These are phyloP conservation scores for Xylaria telfairii DNA, from an alignment of 495 filamentous ascomycete species.

Conservation along the genomic window DNA sequence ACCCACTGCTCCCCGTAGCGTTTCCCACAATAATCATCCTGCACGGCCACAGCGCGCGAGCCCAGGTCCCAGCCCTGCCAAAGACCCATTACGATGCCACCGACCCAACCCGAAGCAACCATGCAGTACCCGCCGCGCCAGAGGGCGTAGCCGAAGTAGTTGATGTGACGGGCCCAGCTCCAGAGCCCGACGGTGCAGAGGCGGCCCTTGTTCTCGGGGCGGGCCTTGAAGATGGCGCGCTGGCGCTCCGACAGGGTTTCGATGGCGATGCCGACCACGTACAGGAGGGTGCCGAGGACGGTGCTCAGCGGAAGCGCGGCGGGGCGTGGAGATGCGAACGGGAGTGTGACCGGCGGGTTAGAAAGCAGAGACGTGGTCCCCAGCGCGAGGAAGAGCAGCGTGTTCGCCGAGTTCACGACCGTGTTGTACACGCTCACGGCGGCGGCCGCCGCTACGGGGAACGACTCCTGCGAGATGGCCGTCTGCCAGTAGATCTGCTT, in stretches of 20 bases:
- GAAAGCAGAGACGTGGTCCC: conserved; percentile 46
- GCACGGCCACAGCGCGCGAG: conserved; percentile 48
- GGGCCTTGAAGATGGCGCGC: conserved; percentile 59
- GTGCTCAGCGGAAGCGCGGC: conserved; percentile 40
- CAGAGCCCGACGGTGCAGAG: conserved; percentile 60
- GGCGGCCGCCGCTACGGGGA: conserved; percentile 44
- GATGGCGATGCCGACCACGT: conserved; percentile 51
- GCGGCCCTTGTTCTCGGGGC: conserved; percentile 60
- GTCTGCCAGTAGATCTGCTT: conserved; percentile 60
- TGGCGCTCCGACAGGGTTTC: conserved; percentile 61
- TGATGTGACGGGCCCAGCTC: conserved; percentile 61
- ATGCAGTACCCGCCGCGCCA: conserved; percentile 62
- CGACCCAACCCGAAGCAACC: conserved; percentile 54
- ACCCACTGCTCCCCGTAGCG: conserved; percentile 54
- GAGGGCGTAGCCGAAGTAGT: conserved; percentile 63
- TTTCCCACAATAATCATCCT: conserved; percentile 58
- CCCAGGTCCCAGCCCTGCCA: conserved; percentile 56
- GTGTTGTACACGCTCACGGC: conserved; percentile 53
- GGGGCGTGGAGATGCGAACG: conserved; percentile 7
- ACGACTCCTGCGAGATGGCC: conserved; percentile 49
- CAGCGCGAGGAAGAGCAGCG: conserved; percentile 50
- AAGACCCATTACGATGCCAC: conserved; percentile 41
- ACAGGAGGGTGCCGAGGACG: conserved; percentile 51
- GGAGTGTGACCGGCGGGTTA: conserved; percentile 20
- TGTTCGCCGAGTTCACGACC: conserved; percentile 52